Base-by-base conservation (phyloP, 192 early-diverging fungal genomes). In the Coemansia sp. region DNA sequence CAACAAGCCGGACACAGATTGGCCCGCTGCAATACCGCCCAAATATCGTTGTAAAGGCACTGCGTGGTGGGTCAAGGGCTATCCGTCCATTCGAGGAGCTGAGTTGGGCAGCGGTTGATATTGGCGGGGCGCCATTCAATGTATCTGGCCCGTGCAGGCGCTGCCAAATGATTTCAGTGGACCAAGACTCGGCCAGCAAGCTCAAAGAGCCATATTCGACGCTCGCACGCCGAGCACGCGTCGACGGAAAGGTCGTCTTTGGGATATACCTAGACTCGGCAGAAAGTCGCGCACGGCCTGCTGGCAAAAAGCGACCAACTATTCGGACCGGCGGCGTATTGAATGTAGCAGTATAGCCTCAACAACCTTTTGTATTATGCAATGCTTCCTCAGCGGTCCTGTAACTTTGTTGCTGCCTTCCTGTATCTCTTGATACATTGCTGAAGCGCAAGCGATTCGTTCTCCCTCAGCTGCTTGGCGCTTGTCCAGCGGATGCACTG, bases 101-200 rank as follows among this genome's bases (percentile, higher is more conserved):
- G 50, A 35, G 54, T 5, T 86, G 83, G 84, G 56, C 31, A 2
- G 8, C 31, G 4, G 33, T 74, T 0, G 19, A n/a, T 1, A 39
- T 63, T 30, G 53, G 32, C 13, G 13, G 13, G 11, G 14, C 5
- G 0, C 23, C 6, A 19, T 47, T 75, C 0, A 46, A 56, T 40
- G 67, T 82, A 4, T 22, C 75, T 14, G 83, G 81, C 4, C 84
- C 78, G 2, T 89, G 87, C 53, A 57, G 58, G 7, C 78, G 87
- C 11, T 89, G 87, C 68, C 78, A 82, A 43, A 84, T 89, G 81
- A 76, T 88, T n/a, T 82, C 80, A 30, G 71, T 88, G 18, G 78
- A 90, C 48, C 83, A 82, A 36, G 60, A 67, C 33, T 85, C 81
- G 12, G 81, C 71, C 6, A 47, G 67, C 40, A 56, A 64, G 41